Evolutionary conservation across 108 stramenopile genomes (phyloP), one percentile per base, ranked within the genome.

Genomic region (Pelagomonas calceolata): DNA sequence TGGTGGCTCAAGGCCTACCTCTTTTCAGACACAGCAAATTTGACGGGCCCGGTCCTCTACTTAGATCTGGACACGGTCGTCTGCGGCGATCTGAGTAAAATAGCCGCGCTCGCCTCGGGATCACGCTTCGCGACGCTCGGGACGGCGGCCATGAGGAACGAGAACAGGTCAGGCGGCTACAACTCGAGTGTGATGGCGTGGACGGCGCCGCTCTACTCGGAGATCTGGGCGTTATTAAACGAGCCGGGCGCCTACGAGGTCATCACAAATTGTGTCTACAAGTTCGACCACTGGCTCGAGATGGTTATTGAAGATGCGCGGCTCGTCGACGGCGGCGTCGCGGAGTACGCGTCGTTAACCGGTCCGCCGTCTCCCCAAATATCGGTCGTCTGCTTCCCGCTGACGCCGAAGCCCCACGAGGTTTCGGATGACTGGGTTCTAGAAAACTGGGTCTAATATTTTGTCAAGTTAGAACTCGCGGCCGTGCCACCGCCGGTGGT

Each of bases 241-340:
- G 73, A 70, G 3, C 73, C 68, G 9, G 36, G 71, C 36, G 67
- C 32, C 32, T 32, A 72, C 72, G 79, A 34, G 0, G 31, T 43
- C 64, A 34, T 80, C 14, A 77, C 67, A 21, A 30, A 63, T 10
- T 67, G 69, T 34, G 72, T 80, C 15, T 67, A 79, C 72, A 79
- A 79, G 51, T 72, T 80, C 4, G 80, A 80, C 68, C 78, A 79
- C 72, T 80, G 79, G 79, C 75, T 80, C 16, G 80, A 80, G 70
- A 77, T 80, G 76, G 34, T 69, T 15, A 26, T 76, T n/a, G 44
- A 44, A 17, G 34, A 35, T 17, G 78, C 79, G 35, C 16, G 30
- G 26, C 37, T 37, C 21, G 73, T 73, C 30, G 78, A 78, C 15
- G 80, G 78, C 18, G 78, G 45, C 37, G 36, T 80, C 31, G 78